phyloP scores from a whole-genome alignment of 73 alveolate species.

The Paramecium octaurelia region DNA sequence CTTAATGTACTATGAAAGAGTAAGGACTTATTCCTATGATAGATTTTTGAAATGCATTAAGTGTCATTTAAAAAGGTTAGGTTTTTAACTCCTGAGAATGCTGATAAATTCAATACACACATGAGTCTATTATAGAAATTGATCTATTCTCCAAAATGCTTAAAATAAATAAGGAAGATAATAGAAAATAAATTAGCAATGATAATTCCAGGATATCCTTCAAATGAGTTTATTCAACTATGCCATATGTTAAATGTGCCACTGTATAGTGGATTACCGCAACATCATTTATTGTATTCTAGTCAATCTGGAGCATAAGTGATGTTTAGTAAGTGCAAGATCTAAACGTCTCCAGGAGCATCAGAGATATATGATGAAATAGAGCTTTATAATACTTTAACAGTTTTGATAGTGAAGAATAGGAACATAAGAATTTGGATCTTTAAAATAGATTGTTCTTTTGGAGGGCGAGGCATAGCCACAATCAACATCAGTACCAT shows the following conservation, averaged over 20 bases:
- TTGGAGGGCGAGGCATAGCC: slow-evolving; percentile 42
- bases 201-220: slow-evolving; percentile 36
- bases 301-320: slow-evolving; percentile 31
- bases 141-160: slow-evolving; percentile 8
- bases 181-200: not conserved
- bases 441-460: not conserved
- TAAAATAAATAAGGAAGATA: not conserved
- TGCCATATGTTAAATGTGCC: slow-evolving; percentile 13
- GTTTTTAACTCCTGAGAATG: not conserved
- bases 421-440: not conserved
- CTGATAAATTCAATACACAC: not conserved
- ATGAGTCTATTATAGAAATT: slow-evolving; percentile 25
- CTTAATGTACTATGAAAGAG: slow-evolving; percentile 9
- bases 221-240: not conserved
- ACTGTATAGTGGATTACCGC: not conserved
- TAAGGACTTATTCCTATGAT: not conserved
- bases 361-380: slow-evolving; percentile 47
- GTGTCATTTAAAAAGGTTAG: not conserved
- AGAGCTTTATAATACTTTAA: not conserved
- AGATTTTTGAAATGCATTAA: not conserved
- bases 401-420: slow-evolving; percentile 35
- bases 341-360: slow-evolving; percentile 21
- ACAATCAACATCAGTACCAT: not conserved
- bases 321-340: not conserved
- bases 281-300: not conserved